Base-by-base conservation (phyloP, 306 rosid genomes). In the Cicer yamashitae region DNA sequence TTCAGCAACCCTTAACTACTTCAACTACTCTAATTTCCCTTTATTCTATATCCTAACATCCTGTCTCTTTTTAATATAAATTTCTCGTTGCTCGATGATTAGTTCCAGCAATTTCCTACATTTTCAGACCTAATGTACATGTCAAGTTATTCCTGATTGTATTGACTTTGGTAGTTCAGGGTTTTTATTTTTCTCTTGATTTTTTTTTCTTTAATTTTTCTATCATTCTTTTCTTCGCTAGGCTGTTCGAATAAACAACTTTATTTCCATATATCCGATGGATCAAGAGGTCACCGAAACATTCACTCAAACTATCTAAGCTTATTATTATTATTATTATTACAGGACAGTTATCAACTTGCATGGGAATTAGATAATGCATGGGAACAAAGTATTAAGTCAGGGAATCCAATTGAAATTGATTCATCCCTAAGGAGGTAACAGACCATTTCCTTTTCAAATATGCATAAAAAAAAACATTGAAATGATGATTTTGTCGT, bases 271-370 rank as follows among this genome's bases (percentile, higher is more conserved):
- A 53, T 53, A 7, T 53, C 12, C 8, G 57, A 51, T 14, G 57
- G 57, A n/a, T 51, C 37, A 30, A 17, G 67, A 41, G 46, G 46
- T 48, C 44, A 38, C 46, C 22, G 47, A 77, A 73, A 45, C 67
- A 51, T 14, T 51, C 57, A 14, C 8, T 73, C 70, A 85, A n/a
- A 77, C 38, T 61, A 25, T 30, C 37, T 30, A 13, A 60, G 76
- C 46, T 67, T 77, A 37, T 50, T 70, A 4, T 30, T 30, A 30
- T 67, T 77, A 37, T 50, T 70, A 4, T 77, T 34, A 70, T 79
- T 72, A 52, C 90, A 94, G 98, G 98, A 94, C 57, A 67, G 92
- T 76, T 91, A 94, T 86, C 98, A 94, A 81, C 98, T 94, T 68
- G 96, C 96, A 17, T 58, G 77, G 82, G 98, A 91, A 80, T 89